Evolutionary conservation across 768 basidiomycete species (phyloP).

Genomic region (Termitomyces sp.): DNA sequence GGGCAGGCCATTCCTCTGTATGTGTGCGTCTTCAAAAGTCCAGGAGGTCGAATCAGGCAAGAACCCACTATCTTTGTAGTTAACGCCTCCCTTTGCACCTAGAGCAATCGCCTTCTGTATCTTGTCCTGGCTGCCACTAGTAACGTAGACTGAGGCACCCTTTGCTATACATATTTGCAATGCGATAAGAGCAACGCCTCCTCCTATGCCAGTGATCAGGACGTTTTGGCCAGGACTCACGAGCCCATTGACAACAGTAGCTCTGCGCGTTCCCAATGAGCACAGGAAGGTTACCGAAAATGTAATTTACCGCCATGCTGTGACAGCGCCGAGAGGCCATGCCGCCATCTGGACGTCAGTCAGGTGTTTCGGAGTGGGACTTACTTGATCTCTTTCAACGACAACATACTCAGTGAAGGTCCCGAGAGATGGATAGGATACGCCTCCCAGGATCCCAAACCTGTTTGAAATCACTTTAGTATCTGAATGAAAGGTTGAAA

Average conservation of each 20-base stretch:
- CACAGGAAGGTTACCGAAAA: neutral
- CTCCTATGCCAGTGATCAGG: slow-evolving; percentile 80
- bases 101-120: slow-evolving; percentile 60
- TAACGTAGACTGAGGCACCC: slow-evolving; percentile 81
- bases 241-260: slow-evolving; percentile 59
- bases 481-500: neutral
- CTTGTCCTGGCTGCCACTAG: slow-evolving; percentile 68
- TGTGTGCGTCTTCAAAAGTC: neutral
- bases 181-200: slow-evolving; percentile 77
- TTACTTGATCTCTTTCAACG: slow-evolving; percentile 66
- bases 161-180: slow-evolving; percentile 73
- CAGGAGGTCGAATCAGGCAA: neutral
- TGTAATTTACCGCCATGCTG: slow-evolving; percentile 72
- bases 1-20: slow-evolving; percentile 49
- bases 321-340: slow-evolving; percentile 75
- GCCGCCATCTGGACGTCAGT: slow-evolving; percentile 67
- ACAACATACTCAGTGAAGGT: slow-evolving; percentile 77
- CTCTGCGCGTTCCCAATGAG: slow-evolving; percentile 35
- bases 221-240: slow-evolving; percentile 66
- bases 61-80: slow-evolving; percentile 62
- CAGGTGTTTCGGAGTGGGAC: slow-evolving; percentile 64
- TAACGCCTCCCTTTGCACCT: slow-evolving; percentile 76
- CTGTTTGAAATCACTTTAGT: slow-evolving; percentile 21
- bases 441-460: slow-evolving; percentile 69
- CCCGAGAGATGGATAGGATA: slow-evolving; percentile 49